phyloP scores from a whole-genome alignment of 768 basidiomycete genomes.

The Tylopilus intermedius region DNA sequence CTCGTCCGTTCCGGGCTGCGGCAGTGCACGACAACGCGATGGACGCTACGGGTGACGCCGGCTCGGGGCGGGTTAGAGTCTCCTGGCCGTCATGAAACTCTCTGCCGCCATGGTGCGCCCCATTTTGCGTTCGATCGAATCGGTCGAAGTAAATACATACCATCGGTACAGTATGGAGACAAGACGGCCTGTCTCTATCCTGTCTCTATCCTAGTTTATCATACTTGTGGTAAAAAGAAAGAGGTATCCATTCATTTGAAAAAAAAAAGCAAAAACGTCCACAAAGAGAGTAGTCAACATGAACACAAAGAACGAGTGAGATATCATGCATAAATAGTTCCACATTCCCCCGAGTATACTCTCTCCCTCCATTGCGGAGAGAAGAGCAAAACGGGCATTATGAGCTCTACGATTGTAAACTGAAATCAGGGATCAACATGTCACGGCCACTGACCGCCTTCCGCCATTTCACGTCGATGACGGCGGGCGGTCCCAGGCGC shows the following conservation, averaged over 20 bases:
- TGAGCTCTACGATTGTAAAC: slow-evolving; percentile 14
- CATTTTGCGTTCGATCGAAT: too few relatives aligned
- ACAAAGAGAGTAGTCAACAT: not conserved
- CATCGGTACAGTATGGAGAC: too few relatives aligned
- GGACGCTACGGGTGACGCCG: too few relatives aligned
- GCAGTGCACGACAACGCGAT: too few relatives aligned
- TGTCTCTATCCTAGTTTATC: too few relatives aligned
- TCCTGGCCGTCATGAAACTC: too few relatives aligned
- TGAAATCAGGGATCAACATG: slow-evolving; percentile 14
- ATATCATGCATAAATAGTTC: slow-evolving; percentile 33
- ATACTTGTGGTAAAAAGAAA: not conserved
- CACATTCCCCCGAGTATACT: slow-evolving; percentile 13
- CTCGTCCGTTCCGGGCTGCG: too few relatives aligned
- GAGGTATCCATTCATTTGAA: slow-evolving; percentile 11
- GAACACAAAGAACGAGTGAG: slow-evolving; percentile 6
- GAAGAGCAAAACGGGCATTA: not conserved
- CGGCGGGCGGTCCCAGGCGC: slow-evolving; percentile 25
- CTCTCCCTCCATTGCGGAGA: not conserved
- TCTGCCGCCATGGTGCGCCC: too few relatives aligned
- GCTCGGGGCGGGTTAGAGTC: too few relatives aligned
- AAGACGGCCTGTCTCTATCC: too few relatives aligned
- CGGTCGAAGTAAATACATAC: too few relatives aligned
- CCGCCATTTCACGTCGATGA: slow-evolving; percentile 46
- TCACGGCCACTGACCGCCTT: slow-evolving; percentile 27
- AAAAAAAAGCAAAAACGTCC: not conserved